Conservation (phyloP, 129 eudicot genomes). For the Scalesia atractyloides region DNA sequence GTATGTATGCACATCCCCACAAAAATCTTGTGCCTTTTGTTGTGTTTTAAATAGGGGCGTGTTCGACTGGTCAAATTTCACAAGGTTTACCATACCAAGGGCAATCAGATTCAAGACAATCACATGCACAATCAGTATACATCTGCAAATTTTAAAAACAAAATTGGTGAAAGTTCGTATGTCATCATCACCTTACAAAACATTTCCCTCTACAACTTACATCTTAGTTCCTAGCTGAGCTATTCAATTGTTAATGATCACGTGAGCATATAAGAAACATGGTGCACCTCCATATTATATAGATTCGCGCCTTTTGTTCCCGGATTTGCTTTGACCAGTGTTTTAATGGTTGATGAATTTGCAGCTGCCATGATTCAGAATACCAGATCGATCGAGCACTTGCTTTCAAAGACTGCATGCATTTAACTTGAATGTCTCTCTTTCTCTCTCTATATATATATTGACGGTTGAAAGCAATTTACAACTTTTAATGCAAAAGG, state of each 20-base stretch:
- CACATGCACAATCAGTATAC: not conserved
- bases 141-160: not conserved
- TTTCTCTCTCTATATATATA: not conserved
- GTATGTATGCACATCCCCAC: conserved; percentile 5
- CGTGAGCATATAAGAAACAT: conserved; percentile 76
- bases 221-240: conserved; percentile 18
- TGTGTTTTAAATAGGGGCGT: too few species aligned
- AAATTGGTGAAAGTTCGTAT: too few species aligned
- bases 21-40: too few species aligned
- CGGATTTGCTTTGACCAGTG: conserved; percentile 56
- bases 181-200: conserved; percentile 10
- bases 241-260: conserved; percentile 38
- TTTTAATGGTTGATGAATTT: conserved; percentile 43
- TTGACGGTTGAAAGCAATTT: conserved; percentile 11
- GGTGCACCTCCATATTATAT: conserved; percentile 88
- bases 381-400: not conserved
- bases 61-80: too few species aligned
- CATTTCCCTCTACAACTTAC: conserved; percentile 24
- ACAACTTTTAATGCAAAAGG: conserved; percentile 12
- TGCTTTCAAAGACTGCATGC: conserved; percentile 13
- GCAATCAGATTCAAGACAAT: not conserved
- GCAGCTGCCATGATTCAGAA: conserved; percentile 36
- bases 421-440: conserved; percentile 11
- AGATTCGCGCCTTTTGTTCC: conserved; percentile 68
- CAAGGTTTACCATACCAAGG: not conserved